Evolutionary conservation across 2,329 filamentous ascomycete genomes (phyloP).

Genomic region (Microsporum ferrugineum): DNA sequence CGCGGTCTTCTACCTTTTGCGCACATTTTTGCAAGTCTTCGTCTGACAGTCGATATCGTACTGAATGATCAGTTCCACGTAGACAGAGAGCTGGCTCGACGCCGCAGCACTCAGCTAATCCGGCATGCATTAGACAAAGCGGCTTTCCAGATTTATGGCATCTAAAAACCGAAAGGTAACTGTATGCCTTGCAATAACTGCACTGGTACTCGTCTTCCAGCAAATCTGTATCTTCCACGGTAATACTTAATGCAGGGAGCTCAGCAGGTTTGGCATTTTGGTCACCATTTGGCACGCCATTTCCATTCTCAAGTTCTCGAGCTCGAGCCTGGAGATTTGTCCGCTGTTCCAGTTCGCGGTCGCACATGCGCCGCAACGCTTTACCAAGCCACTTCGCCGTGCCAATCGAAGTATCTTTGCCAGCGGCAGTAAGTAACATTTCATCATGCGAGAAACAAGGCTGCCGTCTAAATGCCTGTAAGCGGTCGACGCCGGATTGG

Average conservation of each 20-base stretch:
- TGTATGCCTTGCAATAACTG: constrained; percentile 80
- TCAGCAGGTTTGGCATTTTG: constrained; percentile 28
- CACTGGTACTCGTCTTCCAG: constrained; percentile 91
- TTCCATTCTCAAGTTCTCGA: constrained; percentile 35
- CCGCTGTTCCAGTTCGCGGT: constrained; percentile 59
- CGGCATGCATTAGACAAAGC: constrained; percentile 72
- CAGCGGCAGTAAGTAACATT: constrained; percentile 77
- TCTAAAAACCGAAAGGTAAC: constrained; percentile 80
- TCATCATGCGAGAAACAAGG: constrained; percentile 98
- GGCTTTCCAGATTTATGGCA: constrained; percentile 73
- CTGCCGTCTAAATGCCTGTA: constrained; percentile 79
- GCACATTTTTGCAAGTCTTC: constrained; percentile 55
- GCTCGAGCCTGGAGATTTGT: constrained; percentile 58
- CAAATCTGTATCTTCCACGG: constrained; percentile 60
- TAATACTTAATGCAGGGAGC: constrained; percentile 48
- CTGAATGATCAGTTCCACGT: constrained; percentile 55
- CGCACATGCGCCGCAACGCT: constrained; percentile 65
- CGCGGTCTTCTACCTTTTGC: constrained; percentile 74
- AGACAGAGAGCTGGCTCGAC: constrained; percentile 55
- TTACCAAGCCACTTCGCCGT: constrained; percentile 93
- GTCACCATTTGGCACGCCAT: constrained; percentile 45
- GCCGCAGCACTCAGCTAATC: constrained; percentile 69
- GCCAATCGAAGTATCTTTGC: constrained; percentile 67
- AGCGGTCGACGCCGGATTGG: constrained; percentile 68
- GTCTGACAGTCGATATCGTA: constrained; percentile 67